Percentiles rank a stretch among this genome's conserved stretches.
These are phyloP conservation scores for Aureobasidium sp. DNA, from an alignment of 2,329 filamentous ascomycete genomes.

Conservation along the genomic window DNA sequence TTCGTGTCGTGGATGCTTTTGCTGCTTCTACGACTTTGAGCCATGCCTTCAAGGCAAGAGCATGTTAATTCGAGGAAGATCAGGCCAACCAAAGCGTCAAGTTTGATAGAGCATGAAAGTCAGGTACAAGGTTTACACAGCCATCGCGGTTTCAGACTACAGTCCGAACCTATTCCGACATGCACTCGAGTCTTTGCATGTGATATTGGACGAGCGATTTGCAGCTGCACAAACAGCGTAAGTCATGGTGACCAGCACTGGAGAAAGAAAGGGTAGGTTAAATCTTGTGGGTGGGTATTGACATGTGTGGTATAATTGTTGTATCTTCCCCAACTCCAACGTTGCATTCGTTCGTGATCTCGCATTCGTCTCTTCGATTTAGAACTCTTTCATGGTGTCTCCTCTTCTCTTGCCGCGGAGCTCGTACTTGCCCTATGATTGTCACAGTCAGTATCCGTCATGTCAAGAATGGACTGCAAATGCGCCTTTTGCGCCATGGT, in stretches of 20 bases:
- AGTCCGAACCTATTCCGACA: background rate
- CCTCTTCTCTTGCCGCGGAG: slow-evolving; percentile 81
- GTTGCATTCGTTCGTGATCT: background rate
- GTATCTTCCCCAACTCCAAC: background rate
- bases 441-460: slow-evolving; percentile 11
- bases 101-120: background rate
- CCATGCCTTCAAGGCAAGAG: background rate
- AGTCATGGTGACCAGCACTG: background rate
- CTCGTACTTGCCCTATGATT: slow-evolving; percentile 69
- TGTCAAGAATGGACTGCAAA: background rate
- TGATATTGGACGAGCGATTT: background rate
- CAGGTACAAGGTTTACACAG: background rate
- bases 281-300: background rate
- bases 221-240: background rate
- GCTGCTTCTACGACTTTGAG: background rate
- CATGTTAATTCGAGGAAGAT: background rate
- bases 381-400: slow-evolving; percentile 77
- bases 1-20: background rate
- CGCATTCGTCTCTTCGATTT: slow-evolving; percentile 19
- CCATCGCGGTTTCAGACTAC: background rate
- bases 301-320: slow-evolving; percentile 12
- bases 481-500: background rate
- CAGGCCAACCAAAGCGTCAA: background rate
- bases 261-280: background rate
- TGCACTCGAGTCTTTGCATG: background rate